These are phyloP conservation scores for Tremellales sp. DNA, from an alignment of 1,284 basidiomycete genomes.

Conservation along the genomic window DNA sequence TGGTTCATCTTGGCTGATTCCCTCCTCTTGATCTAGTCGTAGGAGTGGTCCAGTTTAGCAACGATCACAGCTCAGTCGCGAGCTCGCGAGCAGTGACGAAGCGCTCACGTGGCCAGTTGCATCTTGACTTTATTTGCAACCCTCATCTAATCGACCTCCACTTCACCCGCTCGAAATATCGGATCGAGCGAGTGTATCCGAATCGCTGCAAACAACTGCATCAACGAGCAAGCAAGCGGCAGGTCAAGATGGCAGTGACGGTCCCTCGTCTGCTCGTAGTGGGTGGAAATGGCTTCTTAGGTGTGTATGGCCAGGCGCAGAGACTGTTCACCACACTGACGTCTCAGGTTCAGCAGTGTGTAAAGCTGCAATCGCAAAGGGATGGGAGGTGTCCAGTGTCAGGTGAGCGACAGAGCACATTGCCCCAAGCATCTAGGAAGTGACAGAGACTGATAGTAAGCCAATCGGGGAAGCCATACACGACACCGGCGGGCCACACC, in stretches of 20 bases:
- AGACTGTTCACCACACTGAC: background rate
- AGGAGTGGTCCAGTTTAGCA: too few species aligned
- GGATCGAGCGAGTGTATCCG: background rate
- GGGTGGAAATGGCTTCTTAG: slow-evolving; percentile 93
- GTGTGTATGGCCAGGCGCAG: slow-evolving; percentile 49
- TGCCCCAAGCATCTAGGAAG: too few species aligned
- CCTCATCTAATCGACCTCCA: too few species aligned
- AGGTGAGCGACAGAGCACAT: too few species aligned
- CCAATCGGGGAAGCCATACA: slow-evolving; percentile 79
- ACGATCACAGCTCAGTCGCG: too few species aligned
- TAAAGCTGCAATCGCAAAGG: slow-evolving; percentile 73
- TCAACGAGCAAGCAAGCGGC: background rate
- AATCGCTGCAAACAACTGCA: background rate
- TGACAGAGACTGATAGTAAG: slow-evolving; percentile 48
- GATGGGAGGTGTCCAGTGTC: slow-evolving; percentile 82
- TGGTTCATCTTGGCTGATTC: background rate
- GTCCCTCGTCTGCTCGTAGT: slow-evolving; percentile 65
- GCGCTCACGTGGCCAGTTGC: too few species aligned
- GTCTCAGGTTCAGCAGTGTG: slow-evolving; percentile 84
- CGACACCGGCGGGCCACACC: slow-evolving; percentile 79
- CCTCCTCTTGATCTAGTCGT: too few species aligned
- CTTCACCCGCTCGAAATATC: too few species aligned
- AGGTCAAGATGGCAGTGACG: slow-evolving; percentile 4
- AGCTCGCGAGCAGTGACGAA: too few species aligned
- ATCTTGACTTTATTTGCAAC: too few species aligned